A percentile compares a stretch with the other conserved stretches of the same genome.
Evolutionary conservation across 2,329 filamentous ascomycete genomes (phyloP).

Genomic region (Thelonectria blattea): DNA sequence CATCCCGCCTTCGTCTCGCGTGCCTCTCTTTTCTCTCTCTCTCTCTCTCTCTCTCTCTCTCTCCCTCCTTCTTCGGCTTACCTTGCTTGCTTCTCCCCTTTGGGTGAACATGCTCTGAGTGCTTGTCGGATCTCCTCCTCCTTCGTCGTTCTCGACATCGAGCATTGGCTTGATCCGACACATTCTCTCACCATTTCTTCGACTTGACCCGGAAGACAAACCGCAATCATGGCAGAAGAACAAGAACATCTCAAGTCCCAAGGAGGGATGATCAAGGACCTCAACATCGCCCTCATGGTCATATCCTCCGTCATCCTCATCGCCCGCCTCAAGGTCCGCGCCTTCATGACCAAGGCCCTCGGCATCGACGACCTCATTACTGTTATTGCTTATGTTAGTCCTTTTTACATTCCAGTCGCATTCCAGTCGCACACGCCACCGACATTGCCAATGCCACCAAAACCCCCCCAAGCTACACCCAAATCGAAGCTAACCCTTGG

Average conservation of each 20-base stretch:
- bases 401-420: neutral
- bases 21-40: neutral
- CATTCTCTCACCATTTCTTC: too few species aligned
- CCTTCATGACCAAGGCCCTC: slow-evolving; percentile 28
- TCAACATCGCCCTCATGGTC: slow-evolving; percentile 32
- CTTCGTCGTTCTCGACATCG: too few species aligned
- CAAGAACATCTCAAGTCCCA: neutral
- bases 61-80: too few species aligned
- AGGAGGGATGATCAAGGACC: slow-evolving; percentile 23
- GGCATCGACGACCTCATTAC: slow-evolving; percentile 33
- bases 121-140: too few species aligned
- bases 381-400: slow-evolving; percentile 29
- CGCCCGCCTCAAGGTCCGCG: slow-evolving; percentile 30
- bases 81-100: neutral
- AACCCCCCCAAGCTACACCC: neutral
- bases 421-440: too few species aligned
- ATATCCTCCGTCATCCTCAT: slow-evolving; percentile 27
- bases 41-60: neutral
- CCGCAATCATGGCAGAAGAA: slow-evolving; percentile 6
- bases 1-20: neutral
- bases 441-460: neutral
- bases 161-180: too few species aligned
- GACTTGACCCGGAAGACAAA: too few species aligned
- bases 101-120: neutral
- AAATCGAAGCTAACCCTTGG: slow-evolving; percentile 10